Percentiles rank a stretch among this genome's conserved stretches.
phyloP scores from a whole-genome alignment of 129 eudicot genomes.

The Centella asiatica region DNA sequence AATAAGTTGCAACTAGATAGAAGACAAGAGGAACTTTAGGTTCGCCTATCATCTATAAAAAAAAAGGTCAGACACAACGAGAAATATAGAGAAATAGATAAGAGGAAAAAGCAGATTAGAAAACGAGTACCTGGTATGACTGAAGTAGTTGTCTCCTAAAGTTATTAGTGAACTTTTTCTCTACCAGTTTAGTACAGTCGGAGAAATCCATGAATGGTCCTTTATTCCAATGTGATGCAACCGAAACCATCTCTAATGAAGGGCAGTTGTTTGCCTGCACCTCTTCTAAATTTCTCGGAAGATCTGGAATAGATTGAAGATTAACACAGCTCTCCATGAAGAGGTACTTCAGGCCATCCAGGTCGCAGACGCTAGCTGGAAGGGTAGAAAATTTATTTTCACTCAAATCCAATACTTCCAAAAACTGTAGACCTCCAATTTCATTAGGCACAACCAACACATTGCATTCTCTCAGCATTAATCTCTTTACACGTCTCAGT shows the following conservation, averaged over 20 bases:
- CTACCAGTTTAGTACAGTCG: no score
- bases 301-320: background rate
- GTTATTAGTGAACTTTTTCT: no score
- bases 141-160: no score
- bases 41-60: no score
- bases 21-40: no score
- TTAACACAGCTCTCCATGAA: background rate
- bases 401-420: background rate
- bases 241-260: background rate
- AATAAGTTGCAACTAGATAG: no score
- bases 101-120: no score
- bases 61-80: no score
- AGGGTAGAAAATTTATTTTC: conserved; percentile 17
- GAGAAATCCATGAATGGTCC: no score
- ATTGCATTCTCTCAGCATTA: background rate
- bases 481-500: background rate
- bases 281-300: background rate
- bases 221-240: no score
- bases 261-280: background rate
- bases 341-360: background rate
- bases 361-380: conserved; percentile 13
- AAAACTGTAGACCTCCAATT: background rate
- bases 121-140: no score
- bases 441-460: background rate
- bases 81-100: no score